A percentile compares a stretch with the other conserved stretches of the same genome.
Conservation (phyloP, 345 rosid species). For the Bruguiera sexangula region DNA sequence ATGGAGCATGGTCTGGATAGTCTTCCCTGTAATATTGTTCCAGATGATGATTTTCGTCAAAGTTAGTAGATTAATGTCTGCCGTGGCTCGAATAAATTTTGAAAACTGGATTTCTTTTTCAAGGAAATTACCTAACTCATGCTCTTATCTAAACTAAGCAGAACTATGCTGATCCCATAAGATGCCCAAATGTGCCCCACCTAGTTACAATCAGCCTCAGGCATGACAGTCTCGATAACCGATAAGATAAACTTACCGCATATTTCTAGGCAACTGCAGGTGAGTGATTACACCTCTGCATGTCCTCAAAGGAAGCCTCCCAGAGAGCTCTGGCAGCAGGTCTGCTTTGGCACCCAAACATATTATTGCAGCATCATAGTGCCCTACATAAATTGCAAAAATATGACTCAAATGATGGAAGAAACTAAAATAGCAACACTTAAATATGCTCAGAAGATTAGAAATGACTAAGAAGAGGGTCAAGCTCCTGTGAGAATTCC, state of each 20-base stretch:
- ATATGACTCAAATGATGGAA: neutral
- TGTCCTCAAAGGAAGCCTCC: conserved; percentile 83
- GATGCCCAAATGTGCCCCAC: neutral
- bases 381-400: conserved; percentile 35
- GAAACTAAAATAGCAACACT: neutral
- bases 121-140: too few relatives aligned
- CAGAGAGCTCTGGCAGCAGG: conserved; percentile 64
- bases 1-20: conserved; percentile 64
- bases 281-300: conserved; percentile 84
- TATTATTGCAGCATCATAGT: conserved; percentile 71
- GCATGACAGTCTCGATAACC: neutral
- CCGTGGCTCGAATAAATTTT: too few relatives aligned
- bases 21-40: conserved; percentile 46
- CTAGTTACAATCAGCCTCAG: neutral
- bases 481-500: too few relatives aligned
- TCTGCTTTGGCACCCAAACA: conserved; percentile 83
- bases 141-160: too few relatives aligned
- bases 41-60: neutral
- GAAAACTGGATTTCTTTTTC: too few relatives aligned
- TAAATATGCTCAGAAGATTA: neutral
- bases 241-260: conserved; percentile 34
- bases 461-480: too few relatives aligned
- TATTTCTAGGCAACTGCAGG: conserved; percentile 46
- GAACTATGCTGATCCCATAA: neutral
- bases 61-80: neutral